Evolutionary conservation across 176 grass and related monocot genomes (phyloP), one percentile per base, ranked within the genome.

Genomic region (Pharus latifolius): DNA sequence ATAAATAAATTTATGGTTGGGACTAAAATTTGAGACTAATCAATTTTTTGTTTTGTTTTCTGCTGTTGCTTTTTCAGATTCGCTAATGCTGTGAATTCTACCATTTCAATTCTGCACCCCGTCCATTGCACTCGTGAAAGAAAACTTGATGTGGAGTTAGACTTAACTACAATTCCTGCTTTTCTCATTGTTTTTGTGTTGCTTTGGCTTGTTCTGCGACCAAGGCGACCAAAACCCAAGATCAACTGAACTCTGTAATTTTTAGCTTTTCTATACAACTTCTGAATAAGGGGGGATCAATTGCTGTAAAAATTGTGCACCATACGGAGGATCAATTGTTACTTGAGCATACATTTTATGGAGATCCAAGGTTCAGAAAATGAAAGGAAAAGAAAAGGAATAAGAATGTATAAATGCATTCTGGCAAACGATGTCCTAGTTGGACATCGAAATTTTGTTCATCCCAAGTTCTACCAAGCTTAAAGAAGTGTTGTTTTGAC

Each of bases 121-220:
- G 62, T 88, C 18, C 78, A 91, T 51, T 98, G 94, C 57, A 89
- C 87, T 18, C 90, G 87, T 32, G 81, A 90, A 75, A 93, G 87
- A 32, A 98, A 90, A 79, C 51, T 98, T 0, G 86, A 87, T 6
- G 71, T 98, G 55, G 78, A 93, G 74, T 70, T 98, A 66, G 87
- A 98, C 67, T 62, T 93, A 62, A 98, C 94, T 14, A 98, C 94
- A 6, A 43, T 93, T 32, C 94, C 94, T 5, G 89, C 84, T 41
- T 93, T 98, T 70, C 7, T 93, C 20, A 55, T 79, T 10, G 95
- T 98, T 49, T 91, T 98, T 84, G 79, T 62, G 38, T 75, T 99
- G 58, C 84, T 99, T 60, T 99, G 95, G 87, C 86, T 99, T 80
- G 78, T 99, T 63, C 79, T 99, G 28, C 83, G 78, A 60, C 90